Conservation (phyloP, 2,329 filamentous ascomycete genomes). For the Daldinia eschscholtzii region DNA sequence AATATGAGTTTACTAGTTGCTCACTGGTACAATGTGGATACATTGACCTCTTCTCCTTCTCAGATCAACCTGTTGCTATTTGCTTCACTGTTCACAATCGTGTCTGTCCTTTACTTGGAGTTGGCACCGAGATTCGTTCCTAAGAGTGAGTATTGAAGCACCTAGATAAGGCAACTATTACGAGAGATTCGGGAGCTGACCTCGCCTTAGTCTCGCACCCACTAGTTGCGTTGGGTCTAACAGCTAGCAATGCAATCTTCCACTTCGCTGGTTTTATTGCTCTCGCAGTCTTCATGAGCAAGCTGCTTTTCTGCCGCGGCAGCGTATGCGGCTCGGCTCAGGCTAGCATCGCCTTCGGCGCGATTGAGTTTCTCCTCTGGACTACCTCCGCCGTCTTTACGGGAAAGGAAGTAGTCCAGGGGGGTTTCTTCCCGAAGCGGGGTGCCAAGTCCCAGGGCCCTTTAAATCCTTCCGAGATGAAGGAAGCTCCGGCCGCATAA, state of each 20-base stretch:
- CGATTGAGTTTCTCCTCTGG: slow-evolving; percentile 68
- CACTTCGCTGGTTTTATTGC: slow-evolving; percentile 72
- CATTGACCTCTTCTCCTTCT: slow-evolving; percentile 65
- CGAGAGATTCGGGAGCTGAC: slow-evolving; percentile 8
- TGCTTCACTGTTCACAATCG: slow-evolving; percentile 64
- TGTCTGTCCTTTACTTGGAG: slow-evolving; percentile 68
- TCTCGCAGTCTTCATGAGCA: slow-evolving; percentile 67
- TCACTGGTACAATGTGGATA: slow-evolving; percentile 71
- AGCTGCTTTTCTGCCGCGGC: slow-evolving; percentile 68
- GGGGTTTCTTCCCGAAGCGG: slow-evolving; percentile 49
- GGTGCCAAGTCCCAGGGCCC: slow-evolving; percentile 39
- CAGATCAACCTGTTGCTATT: slow-evolving; percentile 71
- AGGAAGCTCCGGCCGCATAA: slow-evolving; percentile 54
- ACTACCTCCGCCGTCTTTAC: slow-evolving; percentile 61
- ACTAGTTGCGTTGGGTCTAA: slow-evolving; percentile 62
- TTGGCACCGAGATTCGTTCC: slow-evolving; percentile 61
- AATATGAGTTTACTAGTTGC: slow-evolving; percentile 56
- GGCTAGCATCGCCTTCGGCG: slow-evolving; percentile 66
- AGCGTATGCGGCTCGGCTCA: slow-evolving; percentile 68
- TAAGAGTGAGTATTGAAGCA: slow-evolving; percentile 52
- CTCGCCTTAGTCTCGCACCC: slow-evolving; percentile 61
- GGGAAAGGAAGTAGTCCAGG: slow-evolving; percentile 62
- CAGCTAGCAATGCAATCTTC: slow-evolving; percentile 66
- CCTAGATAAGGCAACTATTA: background rate
- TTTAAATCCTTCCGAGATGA: slow-evolving; percentile 54